Percentiles rank a stretch among this genome's conserved stretches.
Evolutionary conservation across 306 rosid species (phyloP).

Genomic region (Pyrus pyrifolia): DNA sequence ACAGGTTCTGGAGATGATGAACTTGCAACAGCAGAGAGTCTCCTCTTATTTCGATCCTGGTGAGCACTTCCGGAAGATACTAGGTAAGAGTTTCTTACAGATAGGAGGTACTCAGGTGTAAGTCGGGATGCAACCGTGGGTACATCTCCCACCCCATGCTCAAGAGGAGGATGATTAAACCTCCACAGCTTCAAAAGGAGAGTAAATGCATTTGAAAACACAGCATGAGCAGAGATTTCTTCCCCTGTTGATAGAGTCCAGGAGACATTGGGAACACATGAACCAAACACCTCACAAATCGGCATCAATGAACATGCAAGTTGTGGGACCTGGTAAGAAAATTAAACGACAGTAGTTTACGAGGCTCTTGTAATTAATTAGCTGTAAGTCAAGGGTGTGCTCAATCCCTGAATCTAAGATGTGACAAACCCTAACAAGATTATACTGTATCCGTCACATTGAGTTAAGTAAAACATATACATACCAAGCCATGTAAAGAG

Average conservation of each 20-base stretch:
- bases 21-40: constrained; percentile 72
- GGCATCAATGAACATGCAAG: constrained; percentile 98
- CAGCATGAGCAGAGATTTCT: constrained; percentile 83
- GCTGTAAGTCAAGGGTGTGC: neutral
- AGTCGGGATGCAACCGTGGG: constrained; percentile 91
- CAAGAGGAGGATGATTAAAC: constrained; percentile 91
- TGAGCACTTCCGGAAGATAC: constrained; percentile 48
- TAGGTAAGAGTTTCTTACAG: constrained; percentile 73
- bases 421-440: neutral
- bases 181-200: constrained; percentile 93
- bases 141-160: constrained; percentile 84
- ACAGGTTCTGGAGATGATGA: constrained; percentile 69
- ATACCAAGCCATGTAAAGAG: constrained; percentile 92
- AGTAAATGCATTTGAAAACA: constrained; percentile 90
- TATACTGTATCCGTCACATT: neutral
- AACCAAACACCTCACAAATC: constrained; percentile 95
- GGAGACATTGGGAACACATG: constrained; percentile 77
- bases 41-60: constrained; percentile 59
- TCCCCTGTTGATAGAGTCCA: constrained; percentile 70
- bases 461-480: constrained; percentile 14
- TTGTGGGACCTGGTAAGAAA: constrained; percentile 72
- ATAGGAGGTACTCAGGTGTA: constrained; percentile 88
- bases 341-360: neutral
- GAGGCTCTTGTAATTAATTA: neutral
- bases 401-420: neutral